phyloP scores from a whole-genome alignment of 2,329 filamentous ascomycete species.

The Fonsecaea multimorphosa region DNA sequence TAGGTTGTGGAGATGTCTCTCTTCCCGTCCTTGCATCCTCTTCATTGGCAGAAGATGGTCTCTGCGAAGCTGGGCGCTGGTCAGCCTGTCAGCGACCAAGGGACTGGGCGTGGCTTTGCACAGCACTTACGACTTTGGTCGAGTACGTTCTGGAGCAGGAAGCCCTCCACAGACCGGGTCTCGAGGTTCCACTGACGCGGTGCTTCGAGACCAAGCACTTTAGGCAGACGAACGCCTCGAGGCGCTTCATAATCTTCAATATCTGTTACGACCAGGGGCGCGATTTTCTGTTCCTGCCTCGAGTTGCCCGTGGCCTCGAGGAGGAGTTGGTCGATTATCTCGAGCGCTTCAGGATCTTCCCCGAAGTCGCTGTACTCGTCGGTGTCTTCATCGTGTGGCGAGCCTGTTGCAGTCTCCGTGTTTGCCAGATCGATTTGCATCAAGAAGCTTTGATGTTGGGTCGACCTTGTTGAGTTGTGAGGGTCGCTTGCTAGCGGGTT shows the following conservation, averaged over 20 bases:
- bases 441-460: slow-evolving; percentile 10
- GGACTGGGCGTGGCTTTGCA: slow-evolving; percentile 24
- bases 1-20: slow-evolving; percentile 27
- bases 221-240: slow-evolving; percentile 48
- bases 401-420: not conserved
- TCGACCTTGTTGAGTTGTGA: slow-evolving; percentile 23
- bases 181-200: slow-evolving; percentile 37
- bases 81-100: slow-evolving; percentile 56
- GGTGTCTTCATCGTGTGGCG: slow-evolving; percentile 26
- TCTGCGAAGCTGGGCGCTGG: slow-evolving; percentile 38
- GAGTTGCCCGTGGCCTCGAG: slow-evolving; percentile 49
- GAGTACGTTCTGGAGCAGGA: slow-evolving; percentile 27
- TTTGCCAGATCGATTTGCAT: slow-evolving; percentile 21
- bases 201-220: slow-evolving; percentile 49
- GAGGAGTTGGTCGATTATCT: slow-evolving; percentile 59
- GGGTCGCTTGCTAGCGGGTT: slow-evolving; percentile 19
- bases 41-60: slow-evolving; percentile 14
- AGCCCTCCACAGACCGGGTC: not conserved
- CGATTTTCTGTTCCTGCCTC: slow-evolving; percentile 31
- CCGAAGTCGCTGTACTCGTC: slow-evolving; percentile 71
- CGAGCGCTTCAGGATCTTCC: slow-evolving; percentile 58
- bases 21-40: slow-evolving; percentile 7
- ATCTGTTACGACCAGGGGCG: slow-evolving; percentile 43
- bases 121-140: slow-evolving; percentile 35
- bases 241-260: slow-evolving; percentile 54